phyloP scores from a whole-genome alignment of 345 rosid genomes.

The Aquilaria yunnanensis region DNA sequence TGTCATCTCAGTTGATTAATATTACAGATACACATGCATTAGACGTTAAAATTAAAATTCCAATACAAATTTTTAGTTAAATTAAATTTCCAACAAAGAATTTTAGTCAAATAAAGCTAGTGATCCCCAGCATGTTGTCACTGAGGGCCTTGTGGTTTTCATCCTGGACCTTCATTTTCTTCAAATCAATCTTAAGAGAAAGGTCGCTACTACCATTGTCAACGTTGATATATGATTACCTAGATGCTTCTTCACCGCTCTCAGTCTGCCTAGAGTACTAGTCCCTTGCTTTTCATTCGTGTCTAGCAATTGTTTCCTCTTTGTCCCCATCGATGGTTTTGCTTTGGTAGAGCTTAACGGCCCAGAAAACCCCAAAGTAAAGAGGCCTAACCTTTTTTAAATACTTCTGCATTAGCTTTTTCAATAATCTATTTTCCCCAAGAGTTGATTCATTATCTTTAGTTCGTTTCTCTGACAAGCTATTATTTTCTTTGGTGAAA shows the following conservation, averaged over 20 bases:
- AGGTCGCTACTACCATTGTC: conserved; percentile 40
- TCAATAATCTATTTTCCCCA: conserved; percentile 47
- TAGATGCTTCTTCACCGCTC: conserved; percentile 67
- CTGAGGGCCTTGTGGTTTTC: no score
- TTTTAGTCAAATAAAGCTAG: no score
- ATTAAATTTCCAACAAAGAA: no score
- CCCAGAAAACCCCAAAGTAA: conserved; percentile 56
- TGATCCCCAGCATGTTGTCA: no score
- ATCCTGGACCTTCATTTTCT: no score
- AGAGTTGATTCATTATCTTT: conserved; percentile 29
- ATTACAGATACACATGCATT: no score
- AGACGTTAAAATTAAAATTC: no score
- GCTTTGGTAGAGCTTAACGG: conserved; percentile 26
- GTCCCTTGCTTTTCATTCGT: conserved; percentile 36
- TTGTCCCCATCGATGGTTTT: conserved; percentile 14
- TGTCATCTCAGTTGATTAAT: no score
- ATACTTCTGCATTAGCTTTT: conserved; percentile 70
- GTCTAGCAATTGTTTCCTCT: conserved; percentile 15
- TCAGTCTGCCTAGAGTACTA: conserved; percentile 38
- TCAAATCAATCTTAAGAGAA: no score
- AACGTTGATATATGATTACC: conserved; percentile 92
- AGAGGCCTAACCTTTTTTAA: conserved; percentile 89
- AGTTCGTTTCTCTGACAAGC: conserved; percentile 36
- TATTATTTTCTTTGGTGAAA: conserved; percentile 52
- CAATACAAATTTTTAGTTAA: no score